A percentile compares a stretch with the other conserved stretches of the same genome.
Evolutionary conservation across 2,329 filamentous ascomycete genomes (phyloP).

Genomic region (Geoglossum cookeanum): DNA sequence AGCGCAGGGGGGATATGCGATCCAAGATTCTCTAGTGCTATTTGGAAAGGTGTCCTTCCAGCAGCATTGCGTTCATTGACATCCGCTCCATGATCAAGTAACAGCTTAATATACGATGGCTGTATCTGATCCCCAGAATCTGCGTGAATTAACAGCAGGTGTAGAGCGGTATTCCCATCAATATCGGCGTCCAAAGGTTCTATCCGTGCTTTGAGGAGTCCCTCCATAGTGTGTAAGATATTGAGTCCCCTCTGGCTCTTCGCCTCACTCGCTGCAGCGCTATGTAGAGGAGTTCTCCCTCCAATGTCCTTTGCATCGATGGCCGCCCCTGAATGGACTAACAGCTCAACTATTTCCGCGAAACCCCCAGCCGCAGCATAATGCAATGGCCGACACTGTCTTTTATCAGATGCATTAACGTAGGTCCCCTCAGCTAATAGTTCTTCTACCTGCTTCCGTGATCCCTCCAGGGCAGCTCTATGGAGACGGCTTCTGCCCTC

Average conservation of each 20-base stretch:
- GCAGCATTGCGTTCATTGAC: neutral
- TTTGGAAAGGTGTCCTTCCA: neutral
- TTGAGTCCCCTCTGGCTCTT: neutral
- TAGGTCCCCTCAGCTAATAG: neutral
- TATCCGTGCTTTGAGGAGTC: neutral
- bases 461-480: neutral
- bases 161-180: neutral
- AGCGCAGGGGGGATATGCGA: neutral
- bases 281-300: neutral
- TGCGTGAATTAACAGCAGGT: neutral
- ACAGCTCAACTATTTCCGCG: neutral
- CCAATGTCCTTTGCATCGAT: neutral
- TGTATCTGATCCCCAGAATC: neutral
- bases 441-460: neutral
- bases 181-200: neutral
- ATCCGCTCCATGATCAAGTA: neutral
- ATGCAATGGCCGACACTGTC: neutral
- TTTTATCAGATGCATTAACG: neutral
- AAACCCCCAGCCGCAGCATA: neutral
- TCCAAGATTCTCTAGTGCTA: neutral
- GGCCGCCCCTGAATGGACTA: neutral
- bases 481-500: neutral
- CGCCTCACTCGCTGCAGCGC: neutral
- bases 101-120: neutral
- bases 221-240: neutral